Percentiles rank a stretch among this genome's conserved stretches.
Conservation (phyloP, 495 filamentous ascomycete species). For the Daldinia vernicosa region DNA sequence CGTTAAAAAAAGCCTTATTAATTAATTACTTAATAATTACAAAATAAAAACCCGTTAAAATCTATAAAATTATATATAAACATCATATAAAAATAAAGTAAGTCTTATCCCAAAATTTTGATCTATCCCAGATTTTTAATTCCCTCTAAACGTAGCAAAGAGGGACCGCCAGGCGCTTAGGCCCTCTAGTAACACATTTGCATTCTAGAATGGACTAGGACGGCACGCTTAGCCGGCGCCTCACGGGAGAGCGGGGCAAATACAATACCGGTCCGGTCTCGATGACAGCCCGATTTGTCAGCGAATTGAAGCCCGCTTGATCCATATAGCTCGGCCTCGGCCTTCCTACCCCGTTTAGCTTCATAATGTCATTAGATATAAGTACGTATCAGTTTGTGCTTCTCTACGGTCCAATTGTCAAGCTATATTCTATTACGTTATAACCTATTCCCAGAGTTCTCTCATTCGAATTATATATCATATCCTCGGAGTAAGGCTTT, state of each 20-base stretch:
- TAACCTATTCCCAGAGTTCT: background rate
- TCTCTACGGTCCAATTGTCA: constrained; percentile 3
- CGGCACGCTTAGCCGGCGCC: constrained; percentile 12
- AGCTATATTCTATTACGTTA: background rate
- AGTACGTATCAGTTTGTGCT: background rate
- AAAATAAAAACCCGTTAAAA: no score
- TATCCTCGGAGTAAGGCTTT: background rate
- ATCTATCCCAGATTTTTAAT: no score
- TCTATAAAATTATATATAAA: no score
- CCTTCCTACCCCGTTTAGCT: background rate
- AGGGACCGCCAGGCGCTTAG: no score
- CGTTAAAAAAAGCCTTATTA: no score
- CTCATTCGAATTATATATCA: no score
- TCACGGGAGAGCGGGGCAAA: constrained; percentile 25
- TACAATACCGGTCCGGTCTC: constrained; percentile 19
- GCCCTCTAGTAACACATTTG: constrained; percentile 9
- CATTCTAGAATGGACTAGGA: constrained; percentile 15
- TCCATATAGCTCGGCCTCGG: background rate
- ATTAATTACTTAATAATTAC: no score
- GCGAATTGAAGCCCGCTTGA: constrained; percentile 7
- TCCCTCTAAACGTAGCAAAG: no score
- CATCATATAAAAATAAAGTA: no score
- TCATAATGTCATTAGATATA: background rate
- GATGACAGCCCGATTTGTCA: constrained; percentile 33
- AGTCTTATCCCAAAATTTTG: no score